Evolutionary conservation across 495 filamentous ascomycete species (phyloP), one percentile per base, ranked within the genome.

Genomic region (Neurospora sp.): DNA sequence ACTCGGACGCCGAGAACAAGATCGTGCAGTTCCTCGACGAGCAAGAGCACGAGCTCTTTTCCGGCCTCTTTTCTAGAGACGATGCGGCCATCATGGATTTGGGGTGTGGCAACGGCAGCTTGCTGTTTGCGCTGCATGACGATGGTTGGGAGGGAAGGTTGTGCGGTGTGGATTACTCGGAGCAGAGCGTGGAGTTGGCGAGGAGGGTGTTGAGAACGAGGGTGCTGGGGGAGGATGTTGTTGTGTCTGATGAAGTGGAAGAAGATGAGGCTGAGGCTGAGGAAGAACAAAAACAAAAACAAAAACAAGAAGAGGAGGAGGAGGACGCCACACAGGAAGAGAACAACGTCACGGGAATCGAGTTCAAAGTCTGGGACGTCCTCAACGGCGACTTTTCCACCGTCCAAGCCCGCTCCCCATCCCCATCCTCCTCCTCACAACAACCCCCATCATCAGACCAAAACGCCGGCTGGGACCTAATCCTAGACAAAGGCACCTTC

Each of bases 401-500:
- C 0, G 72, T 78, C 0, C 53, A 65, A 37, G 53, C 53, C 27
- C 77, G 8, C 4, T n/a, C 74, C 9, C 8, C 12, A 18, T 35
- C 22, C 68, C 42, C 20, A 37, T 31, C 59, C 9, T 37, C 31
- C 31, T 18, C 41, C 7, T n/a, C 42, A 8, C n/a, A 22, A 45
- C 14, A 69, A 61, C 41, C 61, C 41, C 75, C 41, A 35, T 39
- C 22, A 35, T 69, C 74, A 74, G 83, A 31, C 68, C 22, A n/a
- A 35, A 80, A 75, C 73, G 79, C 75, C 10, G 88, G 90, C 0
- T 98, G 94, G 79, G 94, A 98, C 82, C 87, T 98, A 0, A 90
- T 97, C 0, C 86, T 98, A 7, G 96, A 99, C 81, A 99, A 99
- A 80, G 96, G 96, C 35, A 99, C 96, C 1, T 99, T 97, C 82